Evolutionary conservation across 169 alveolate genomes (phyloP).

Genomic region (Cryptosporidium meleagridis): DNA sequence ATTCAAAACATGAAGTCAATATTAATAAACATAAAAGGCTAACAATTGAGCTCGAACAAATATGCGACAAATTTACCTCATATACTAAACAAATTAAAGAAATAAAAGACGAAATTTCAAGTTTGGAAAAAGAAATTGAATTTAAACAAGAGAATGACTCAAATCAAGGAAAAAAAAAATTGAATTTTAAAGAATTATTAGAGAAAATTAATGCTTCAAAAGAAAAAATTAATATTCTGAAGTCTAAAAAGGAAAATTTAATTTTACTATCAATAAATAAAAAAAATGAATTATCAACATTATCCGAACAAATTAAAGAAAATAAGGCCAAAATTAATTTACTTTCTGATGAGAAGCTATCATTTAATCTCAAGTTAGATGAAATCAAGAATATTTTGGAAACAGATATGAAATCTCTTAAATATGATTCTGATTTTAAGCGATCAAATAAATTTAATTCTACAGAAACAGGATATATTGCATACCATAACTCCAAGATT

Average conservation of each 20-base stretch:
- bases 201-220: background rate
- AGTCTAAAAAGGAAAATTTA: background rate
- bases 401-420: background rate
- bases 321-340: background rate
- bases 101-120: background rate
- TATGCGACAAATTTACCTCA: background rate
- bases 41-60: background rate
- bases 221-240: background rate
- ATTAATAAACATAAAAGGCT: background rate
- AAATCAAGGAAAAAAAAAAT: background rate
- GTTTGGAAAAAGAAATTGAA: background rate
- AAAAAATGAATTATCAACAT: background rate
- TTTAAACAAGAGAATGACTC: background rate
- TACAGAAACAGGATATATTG: background rate
- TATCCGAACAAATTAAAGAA: background rate
- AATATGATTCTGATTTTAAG: background rate
- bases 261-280: background rate
- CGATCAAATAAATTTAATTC: background rate
- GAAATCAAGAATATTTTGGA: background rate
- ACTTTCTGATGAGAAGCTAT: background rate
- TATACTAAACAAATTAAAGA: background rate
- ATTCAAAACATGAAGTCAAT: background rate
- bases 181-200: background rate
- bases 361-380: background rate
- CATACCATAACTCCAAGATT: background rate